phyloP scores from a whole-genome alignment of 257 asterid genomes.

The Linderniella brevidens region DNA sequence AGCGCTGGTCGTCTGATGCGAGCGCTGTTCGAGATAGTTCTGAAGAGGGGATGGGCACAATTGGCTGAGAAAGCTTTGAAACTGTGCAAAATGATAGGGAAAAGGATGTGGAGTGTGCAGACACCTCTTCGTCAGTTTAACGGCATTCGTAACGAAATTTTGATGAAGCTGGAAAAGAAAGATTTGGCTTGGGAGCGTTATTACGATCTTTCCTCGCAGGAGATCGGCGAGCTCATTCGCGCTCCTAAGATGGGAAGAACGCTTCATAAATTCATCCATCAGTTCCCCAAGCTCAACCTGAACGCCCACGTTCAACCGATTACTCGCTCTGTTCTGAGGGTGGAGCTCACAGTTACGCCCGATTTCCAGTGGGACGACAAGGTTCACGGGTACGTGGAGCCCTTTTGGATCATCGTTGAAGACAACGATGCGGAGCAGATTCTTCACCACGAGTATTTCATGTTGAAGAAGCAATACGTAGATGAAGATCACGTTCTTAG shows the following conservation, averaged over 20 bases:
- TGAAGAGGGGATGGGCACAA: constrained; percentile 61
- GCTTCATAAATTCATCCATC: constrained; percentile 36
- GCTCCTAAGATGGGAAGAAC: constrained; percentile 39
- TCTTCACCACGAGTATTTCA: constrained; percentile 41
- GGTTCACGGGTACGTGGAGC: constrained; percentile 44
- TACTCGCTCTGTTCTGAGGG: constrained; percentile 41
- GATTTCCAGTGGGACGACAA: constrained; percentile 54
- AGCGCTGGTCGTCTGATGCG: constrained; percentile 58
- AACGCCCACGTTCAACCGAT: constrained; percentile 44
- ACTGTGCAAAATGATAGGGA: constrained; percentile 43
- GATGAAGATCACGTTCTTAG: constrained; percentile 35
- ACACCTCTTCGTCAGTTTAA: constrained; percentile 51
- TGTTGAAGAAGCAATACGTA: constrained; percentile 38
- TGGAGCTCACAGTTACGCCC: constrained; percentile 36
- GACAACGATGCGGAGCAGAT: constrained; percentile 41
- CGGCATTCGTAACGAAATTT: constrained; percentile 37
- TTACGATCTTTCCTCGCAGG: constrained; percentile 41
- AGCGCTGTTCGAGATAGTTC: constrained; percentile 40
- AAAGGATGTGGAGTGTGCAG: constrained; percentile 55
- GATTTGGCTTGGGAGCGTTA: constrained; percentile 56
- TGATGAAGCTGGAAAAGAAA: constrained; percentile 46
- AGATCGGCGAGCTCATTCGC: constrained; percentile 45
- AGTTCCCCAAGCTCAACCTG: constrained; percentile 38
- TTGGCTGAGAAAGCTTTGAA: constrained; percentile 43
- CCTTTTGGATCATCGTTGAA: constrained; percentile 47